Percentiles rank a stretch among this genome's conserved stretches.
phyloP scores from a whole-genome alignment of 345 rosid genomes.

The Acer yangbiense region DNA sequence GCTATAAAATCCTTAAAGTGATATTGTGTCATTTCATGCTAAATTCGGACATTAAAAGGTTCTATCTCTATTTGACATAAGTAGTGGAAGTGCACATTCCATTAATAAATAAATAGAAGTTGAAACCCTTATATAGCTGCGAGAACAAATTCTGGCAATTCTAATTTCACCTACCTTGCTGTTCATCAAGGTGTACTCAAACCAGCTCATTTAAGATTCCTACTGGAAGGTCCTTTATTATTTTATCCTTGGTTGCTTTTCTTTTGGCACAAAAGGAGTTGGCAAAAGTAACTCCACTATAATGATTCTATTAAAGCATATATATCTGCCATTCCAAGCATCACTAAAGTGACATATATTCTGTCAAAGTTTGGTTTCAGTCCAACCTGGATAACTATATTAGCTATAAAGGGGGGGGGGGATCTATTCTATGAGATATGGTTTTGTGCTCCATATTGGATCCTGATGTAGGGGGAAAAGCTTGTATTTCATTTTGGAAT shows the following conservation, averaged over 20 bases:
- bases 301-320: conserved; percentile 32
- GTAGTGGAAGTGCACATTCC: neutral
- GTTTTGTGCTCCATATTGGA: neutral
- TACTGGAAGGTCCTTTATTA: neutral
- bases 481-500: conserved; percentile 10
- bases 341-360: conserved; percentile 28
- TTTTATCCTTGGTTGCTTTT: conserved; percentile 9
- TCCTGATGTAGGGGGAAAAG: neutral
- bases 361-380: conserved; percentile 5
- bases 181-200: neutral
- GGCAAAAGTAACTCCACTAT: conserved; percentile 29
- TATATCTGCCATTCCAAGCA: neutral
- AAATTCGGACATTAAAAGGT: neutral
- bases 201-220: neutral
- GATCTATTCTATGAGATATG: conserved; percentile 7
- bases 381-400: conserved; percentile 4
- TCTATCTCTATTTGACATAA: neutral
- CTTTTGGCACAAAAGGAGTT: conserved; percentile 10
- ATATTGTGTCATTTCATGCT: neutral
- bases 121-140: no score
- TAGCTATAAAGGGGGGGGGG: conserved; percentile 11
- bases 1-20: neutral
- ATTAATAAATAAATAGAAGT: no score
- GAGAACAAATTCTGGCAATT: no score
- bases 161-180: no score